Evolutionary conservation across 129 eudicot genomes (phyloP).

Genomic region (Scalesia atractyloides): DNA sequence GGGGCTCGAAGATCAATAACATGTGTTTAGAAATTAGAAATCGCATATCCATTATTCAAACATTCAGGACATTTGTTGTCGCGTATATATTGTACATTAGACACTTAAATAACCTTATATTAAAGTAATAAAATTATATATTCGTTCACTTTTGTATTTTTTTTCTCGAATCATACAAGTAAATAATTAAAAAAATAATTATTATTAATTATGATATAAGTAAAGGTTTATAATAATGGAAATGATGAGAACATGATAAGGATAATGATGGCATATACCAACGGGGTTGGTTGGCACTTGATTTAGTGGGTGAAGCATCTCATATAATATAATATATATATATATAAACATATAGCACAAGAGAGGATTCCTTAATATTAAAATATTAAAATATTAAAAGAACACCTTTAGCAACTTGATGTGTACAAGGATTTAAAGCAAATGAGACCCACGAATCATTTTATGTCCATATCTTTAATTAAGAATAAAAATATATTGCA

Average conservation of each 20-base stretch:
- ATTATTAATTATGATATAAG: background rate
- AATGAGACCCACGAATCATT: slow-evolving; percentile 33
- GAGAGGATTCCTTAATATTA: slow-evolving; percentile 34
- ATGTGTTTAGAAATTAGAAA: background rate
- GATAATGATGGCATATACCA: slow-evolving; percentile 26
- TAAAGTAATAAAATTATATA: background rate
- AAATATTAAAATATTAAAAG: slow-evolving; percentile 19
- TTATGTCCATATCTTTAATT: slow-evolving; percentile 39
- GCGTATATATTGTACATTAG: background rate
- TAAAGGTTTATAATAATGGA: background rate
- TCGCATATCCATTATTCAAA: background rate
- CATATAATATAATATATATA: background rate
- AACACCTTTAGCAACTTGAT: slow-evolving; percentile 27
- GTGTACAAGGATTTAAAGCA: slow-evolving; percentile 36
- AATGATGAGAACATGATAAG: slow-evolving; percentile 16
- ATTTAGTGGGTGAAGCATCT: slow-evolving; percentile 42
- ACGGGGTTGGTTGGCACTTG: slow-evolving; percentile 31
- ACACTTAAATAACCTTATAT: background rate
- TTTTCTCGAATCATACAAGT: background rate
- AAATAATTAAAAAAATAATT: background rate
- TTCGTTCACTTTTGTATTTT: background rate
- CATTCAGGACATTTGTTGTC: background rate
- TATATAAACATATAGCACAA: slow-evolving; percentile 26
- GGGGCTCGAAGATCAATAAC: background rate
- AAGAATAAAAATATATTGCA: slow-evolving; percentile 24